Evolutionary conservation across 148 eudicot genomes (phyloP).

Genomic region (Vaccinium macrocarpon): DNA sequence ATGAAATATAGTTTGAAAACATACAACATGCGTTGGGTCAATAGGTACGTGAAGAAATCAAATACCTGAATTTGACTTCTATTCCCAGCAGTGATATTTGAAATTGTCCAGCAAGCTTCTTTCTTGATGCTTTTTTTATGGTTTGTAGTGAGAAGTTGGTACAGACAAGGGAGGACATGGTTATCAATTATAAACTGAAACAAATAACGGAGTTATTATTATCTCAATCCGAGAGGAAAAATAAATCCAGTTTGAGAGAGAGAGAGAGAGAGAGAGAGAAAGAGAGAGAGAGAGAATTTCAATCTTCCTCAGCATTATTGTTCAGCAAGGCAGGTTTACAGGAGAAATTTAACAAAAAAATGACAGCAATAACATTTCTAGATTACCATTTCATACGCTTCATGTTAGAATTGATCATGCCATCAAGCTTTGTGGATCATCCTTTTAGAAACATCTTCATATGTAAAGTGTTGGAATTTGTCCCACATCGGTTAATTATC

Average conservation of each 20-base stretch:
- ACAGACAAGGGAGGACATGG: constrained; percentile 63
- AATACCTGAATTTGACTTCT: constrained; percentile 74
- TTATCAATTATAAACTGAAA: constrained; percentile 72
- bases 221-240: neutral
- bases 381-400: too few species aligned
- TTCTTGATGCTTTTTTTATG: constrained; percentile 76
- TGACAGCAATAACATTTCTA: too few species aligned
- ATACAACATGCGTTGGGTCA: neutral
- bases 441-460: too few species aligned
- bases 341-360: too few species aligned
- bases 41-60: neutral
- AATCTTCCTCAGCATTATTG: neutral
- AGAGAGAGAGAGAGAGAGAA: neutral
- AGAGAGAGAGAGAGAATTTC: too few species aligned
- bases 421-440: too few species aligned
- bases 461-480: too few species aligned
- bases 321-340: too few species aligned
- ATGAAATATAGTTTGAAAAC: neutral
- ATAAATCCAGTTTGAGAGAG: neutral
- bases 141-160: constrained; percentile 59
- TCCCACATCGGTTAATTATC: too few species aligned
- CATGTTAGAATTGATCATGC: too few species aligned
- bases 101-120: constrained; percentile 90
- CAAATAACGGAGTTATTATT: neutral
- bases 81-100: constrained; percentile 83